phyloP scores from a whole-genome alignment of 2,329 filamentous ascomycete genomes.

The Torrubiella hemipterigena region DNA sequence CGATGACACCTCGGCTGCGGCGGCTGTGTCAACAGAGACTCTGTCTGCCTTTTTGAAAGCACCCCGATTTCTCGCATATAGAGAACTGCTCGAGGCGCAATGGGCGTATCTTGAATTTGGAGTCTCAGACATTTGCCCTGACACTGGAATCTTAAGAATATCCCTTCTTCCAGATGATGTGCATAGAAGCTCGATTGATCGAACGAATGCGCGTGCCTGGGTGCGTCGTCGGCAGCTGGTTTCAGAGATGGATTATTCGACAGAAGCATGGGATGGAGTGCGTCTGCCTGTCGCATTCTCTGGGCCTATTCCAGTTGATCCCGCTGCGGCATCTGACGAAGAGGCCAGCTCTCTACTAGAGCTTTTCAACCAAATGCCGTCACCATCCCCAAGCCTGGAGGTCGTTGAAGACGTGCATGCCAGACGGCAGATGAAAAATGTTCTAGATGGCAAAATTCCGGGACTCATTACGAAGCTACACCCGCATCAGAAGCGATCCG shows the following conservation, averaged over 20 bases:
- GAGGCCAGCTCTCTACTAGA: constrained; percentile 48
- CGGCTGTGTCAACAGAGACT: too few relatives aligned
- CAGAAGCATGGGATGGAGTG: constrained; percentile 40
- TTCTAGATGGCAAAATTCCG: constrained; percentile 39
- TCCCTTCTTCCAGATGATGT: constrained; percentile 57
- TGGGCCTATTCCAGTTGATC: constrained; percentile 18
- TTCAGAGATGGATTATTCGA: constrained; percentile 45
- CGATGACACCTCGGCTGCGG: too few relatives aligned
- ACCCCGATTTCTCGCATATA: too few relatives aligned
- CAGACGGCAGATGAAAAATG: constrained; percentile 38
- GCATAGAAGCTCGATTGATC: constrained; percentile 37
- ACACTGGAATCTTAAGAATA: constrained; percentile 25
- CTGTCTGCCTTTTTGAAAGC: too few relatives aligned
- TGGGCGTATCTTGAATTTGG: too few relatives aligned
- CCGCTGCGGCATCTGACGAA: constrained; percentile 21
- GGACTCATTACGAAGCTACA: constrained; percentile 58
- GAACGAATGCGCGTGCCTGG: constrained; percentile 30
- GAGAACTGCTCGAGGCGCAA: too few relatives aligned
- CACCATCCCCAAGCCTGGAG: constrained; percentile 46
- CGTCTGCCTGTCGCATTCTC: constrained; percentile 9
- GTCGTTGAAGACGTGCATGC: constrained; percentile 36
- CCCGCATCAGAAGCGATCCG: constrained; percentile 68
- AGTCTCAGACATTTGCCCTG: too few relatives aligned
- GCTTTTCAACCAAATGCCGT: constrained; percentile 63
- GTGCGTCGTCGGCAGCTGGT: constrained; percentile 32